Evolutionary conservation across 768 basidiomycete genomes (phyloP), one percentile per base, ranked within the genome.

Genomic region (Amanita jacksonii): DNA sequence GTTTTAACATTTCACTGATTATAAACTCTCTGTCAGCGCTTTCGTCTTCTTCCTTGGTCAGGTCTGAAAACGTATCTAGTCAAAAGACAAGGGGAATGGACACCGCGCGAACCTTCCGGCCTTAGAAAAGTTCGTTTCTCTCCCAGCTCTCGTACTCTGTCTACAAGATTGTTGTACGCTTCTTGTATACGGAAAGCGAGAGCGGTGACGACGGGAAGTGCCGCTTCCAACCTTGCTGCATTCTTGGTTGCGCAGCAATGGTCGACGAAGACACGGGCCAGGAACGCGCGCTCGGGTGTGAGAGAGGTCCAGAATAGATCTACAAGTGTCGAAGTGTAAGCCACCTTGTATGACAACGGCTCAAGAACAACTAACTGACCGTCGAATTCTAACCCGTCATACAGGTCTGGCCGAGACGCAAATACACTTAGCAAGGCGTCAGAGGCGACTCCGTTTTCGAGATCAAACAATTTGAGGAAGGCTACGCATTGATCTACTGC

Each of bases 201-300:
- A 0, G 70, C 68, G 1, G 86, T 90, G 16, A 94, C 87, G 20
- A 88, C 89, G 1, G 94, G 94, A 4, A 97, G 70, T 10, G 72
- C 66, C 2, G 69, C 62, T 52, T 89, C 85, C 2, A 93, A 65
- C 25, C 78, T 74, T 3, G 62, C 62, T 5, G 79, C 70, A 40
- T 86, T 75, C 35, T 79, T 70, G 1, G 66, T 76, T 13, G 64
- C 65, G 10, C 72, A 69, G 53, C 88, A 92, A 56, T 87, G 76
- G 24, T 90, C 81, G 3, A 85, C 78, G 57, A 84, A 93, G 8
- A 87, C 83, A 5, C 92, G 79, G 0, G 77, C 83, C 13, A 97
- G 72, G 56, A 93, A 86, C 0, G 82, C 80, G 33, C 71, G 79
- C 54, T 89, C 85, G 0, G 87, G 79, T 0, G 79, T 81, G 15